These are phyloP conservation scores for Ramaria sp. DNA, from an alignment of 768 basidiomycete genomes.

Conservation along the genomic window DNA sequence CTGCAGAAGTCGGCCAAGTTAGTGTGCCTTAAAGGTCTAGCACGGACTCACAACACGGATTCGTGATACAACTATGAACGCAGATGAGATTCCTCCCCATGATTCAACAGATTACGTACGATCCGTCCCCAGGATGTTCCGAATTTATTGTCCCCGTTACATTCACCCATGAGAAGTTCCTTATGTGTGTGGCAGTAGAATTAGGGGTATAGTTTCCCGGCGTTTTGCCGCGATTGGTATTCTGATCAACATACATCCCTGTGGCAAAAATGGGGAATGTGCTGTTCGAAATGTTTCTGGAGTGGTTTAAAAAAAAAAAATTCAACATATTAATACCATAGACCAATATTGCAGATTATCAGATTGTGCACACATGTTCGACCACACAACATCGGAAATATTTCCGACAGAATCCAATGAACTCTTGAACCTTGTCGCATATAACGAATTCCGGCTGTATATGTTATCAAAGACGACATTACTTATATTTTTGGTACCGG, in stretches of 20 bases:
- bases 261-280: not conserved
- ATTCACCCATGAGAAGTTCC: not conserved
- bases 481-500: not conserved
- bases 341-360: not conserved
- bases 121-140: not conserved
- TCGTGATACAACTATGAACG: not conserved
- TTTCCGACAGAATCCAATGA: not conserved
- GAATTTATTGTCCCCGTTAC: conserved; percentile 4
- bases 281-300: not conserved
- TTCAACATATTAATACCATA: too few relatives aligned
- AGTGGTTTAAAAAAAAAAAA: not conserved
- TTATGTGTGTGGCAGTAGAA: not conserved
- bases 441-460: not conserved
- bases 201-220: not conserved
- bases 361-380: not conserved
- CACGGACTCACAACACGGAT: not conserved
- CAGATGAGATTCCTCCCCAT: not conserved
- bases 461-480: not conserved
- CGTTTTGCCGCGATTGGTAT: conserved; percentile 1
- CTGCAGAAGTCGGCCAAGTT: not conserved
- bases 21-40: not conserved
- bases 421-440: conserved; percentile 3
- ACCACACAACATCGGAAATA: not conserved
- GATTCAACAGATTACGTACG: not conserved
- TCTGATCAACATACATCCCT: conserved; percentile 2